These are phyloP conservation scores for Cyclocybe aegerita DNA, from an alignment of 768 basidiomycete species.

Conservation along the genomic window DNA sequence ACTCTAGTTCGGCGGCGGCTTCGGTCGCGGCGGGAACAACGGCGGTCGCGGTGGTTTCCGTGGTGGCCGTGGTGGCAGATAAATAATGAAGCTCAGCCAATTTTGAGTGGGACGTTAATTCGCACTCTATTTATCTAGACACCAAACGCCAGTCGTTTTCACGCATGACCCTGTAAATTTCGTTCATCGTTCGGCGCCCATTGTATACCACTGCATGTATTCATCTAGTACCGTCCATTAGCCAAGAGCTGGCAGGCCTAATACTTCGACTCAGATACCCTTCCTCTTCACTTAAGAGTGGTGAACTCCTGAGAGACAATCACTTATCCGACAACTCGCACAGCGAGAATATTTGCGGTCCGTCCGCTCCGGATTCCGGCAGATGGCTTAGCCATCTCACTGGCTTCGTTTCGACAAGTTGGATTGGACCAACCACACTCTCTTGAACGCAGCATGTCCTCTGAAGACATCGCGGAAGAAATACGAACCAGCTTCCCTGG, in stretches of 20 bases:
- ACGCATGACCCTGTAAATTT: no score
- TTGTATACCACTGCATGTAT: not conserved
- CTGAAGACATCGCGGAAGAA: constrained; percentile 77
- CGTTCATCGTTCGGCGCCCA: no score
- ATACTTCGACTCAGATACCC: no score
- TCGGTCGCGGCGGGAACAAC: not conserved
- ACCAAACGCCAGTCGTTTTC: no score
- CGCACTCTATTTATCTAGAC: no score
- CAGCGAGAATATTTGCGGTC: no score
- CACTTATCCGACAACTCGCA: no score
- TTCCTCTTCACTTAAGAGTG: no score
- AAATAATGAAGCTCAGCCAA: not conserved
- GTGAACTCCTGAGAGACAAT: no score
- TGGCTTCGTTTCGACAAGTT: not conserved
- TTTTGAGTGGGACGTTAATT: not conserved
- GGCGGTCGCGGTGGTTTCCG: not conserved
- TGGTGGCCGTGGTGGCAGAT: not conserved
- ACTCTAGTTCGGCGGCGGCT: not conserved
- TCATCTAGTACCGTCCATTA: not conserved
- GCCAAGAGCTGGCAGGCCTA: no score
- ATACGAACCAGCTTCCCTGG: constrained; percentile 70
- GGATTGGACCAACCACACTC: not conserved
- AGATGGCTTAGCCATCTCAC: no score
- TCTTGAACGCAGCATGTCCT: constrained; percentile 48
- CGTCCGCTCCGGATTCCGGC: no score